Conservation (phyloP, 768 basidiomycete genomes). For the Piloderma croceum region DNA sequence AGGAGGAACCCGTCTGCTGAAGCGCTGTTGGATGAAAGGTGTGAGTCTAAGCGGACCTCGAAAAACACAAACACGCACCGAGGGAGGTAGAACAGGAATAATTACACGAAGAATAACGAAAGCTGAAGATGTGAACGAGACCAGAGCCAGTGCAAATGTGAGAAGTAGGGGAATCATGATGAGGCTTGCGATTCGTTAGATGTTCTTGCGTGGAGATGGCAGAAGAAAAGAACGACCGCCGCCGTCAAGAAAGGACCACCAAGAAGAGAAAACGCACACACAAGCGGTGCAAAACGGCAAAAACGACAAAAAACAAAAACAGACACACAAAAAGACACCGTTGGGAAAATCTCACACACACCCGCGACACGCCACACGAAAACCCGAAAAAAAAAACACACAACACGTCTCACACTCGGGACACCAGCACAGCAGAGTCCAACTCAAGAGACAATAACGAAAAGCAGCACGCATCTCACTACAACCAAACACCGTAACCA, state of each 20-base stretch:
- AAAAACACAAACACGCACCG: no score
- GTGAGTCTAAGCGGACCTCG: no score
- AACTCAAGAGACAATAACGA: no score
- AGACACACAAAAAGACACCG: no score
- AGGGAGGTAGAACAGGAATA: slow-evolving; percentile 69
- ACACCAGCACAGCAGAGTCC: no score
- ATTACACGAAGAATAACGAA: slow-evolving; percentile 74
- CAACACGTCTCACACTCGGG: no score
- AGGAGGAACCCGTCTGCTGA: slow-evolving; percentile 70
- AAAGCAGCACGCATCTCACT: no score
- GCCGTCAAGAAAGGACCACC: slow-evolving; percentile 30
- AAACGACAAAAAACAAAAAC: slow-evolving; percentile 6
- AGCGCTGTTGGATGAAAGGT: no score
- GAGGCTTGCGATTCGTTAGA: slow-evolving; percentile 10
- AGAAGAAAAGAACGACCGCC: slow-evolving; percentile 34
- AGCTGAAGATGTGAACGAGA: slow-evolving; percentile 68
- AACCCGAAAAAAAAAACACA: no score
- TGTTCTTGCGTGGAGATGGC: slow-evolving; percentile 24
- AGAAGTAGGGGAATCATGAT: slow-evolving; percentile 65
- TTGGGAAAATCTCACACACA: no score
- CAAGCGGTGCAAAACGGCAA: slow-evolving; percentile 15
- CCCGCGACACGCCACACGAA: no score
- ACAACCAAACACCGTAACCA: no score
- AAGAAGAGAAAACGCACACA: slow-evolving; percentile 20
- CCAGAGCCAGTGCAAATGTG: slow-evolving; percentile 58